Evolutionary conservation across 2,329 filamentous ascomycete genomes (phyloP).

Genomic region (Pseudogymnoascus sp.): DNA sequence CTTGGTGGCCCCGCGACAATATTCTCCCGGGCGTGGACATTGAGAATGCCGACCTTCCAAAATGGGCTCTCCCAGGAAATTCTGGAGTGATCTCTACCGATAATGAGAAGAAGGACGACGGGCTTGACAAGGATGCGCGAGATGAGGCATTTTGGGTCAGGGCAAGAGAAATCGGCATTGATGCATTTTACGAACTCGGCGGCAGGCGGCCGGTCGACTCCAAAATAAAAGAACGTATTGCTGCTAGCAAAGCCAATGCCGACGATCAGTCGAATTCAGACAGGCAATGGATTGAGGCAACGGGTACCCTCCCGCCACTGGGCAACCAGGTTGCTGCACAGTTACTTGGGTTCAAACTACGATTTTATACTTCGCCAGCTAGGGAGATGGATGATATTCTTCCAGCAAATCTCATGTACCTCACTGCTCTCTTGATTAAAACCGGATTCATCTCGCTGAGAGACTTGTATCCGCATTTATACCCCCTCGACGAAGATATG

Average conservation of each 20-base stretch:
- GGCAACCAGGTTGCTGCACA: constrained; percentile 92
- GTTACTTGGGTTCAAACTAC: constrained; percentile 91
- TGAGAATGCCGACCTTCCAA: constrained; percentile 60
- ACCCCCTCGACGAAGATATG: constrained; percentile 80
- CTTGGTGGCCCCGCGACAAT: constrained; percentile 82
- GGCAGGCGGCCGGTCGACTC: constrained; percentile 58
- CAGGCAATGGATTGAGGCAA: constrained; percentile 70
- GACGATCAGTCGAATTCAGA: constrained; percentile 36
- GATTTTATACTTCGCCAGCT: constrained; percentile 81
- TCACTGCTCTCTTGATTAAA: constrained; percentile 89
- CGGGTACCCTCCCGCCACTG: constrained; percentile 71
- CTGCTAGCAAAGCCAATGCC: constrained; percentile 33
- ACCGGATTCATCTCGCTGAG: constrained; percentile 90
- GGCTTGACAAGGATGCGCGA: constrained; percentile 51
- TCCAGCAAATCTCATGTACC: constrained; percentile 86
- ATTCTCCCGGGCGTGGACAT: constrained; percentile 38
- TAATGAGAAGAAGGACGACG: constrained; percentile 59
- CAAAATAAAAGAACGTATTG: constrained; percentile 41
- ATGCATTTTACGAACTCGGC: constrained; percentile 86
- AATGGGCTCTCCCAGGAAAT: constrained; percentile 74
- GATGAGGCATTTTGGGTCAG: constrained; percentile 76
- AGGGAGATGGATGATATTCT: constrained; percentile 69
- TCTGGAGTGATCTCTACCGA: constrained; percentile 56
- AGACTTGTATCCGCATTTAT: constrained; percentile 88
- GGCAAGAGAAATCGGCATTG: constrained; percentile 67